These are phyloP conservation scores for Urostyla sp. DNA, from an alignment of 73 alveolate species.

Conservation along the genomic window DNA sequence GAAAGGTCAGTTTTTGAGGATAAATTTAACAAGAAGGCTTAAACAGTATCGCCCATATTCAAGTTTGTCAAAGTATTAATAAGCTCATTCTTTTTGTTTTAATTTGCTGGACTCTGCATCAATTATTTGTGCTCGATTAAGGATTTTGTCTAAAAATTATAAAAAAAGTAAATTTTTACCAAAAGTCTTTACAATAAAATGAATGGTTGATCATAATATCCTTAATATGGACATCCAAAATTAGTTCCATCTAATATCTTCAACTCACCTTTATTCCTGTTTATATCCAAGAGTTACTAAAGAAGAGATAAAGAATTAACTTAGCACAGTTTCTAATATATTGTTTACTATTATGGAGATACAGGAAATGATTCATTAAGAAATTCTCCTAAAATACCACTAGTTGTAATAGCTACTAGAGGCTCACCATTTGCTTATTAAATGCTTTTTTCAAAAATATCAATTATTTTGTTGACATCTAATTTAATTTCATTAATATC, in stretches of 20 bases:
- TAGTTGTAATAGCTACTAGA: constrained; percentile 72
- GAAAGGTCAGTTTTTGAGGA: constrained; percentile 91
- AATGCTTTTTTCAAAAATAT: constrained; percentile 71
- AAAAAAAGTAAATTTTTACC: no score
- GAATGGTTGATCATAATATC: constrained; percentile 90
- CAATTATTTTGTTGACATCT: constrained; percentile 70
- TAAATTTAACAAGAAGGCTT: constrained; percentile 79
- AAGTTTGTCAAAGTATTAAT: constrained; percentile 68
- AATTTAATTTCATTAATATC: constrained; percentile 64
- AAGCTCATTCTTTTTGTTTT: constrained; percentile 70
- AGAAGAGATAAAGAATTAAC: constrained; percentile 48
- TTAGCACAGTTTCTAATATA: constrained; percentile 55
- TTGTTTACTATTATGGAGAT: constrained; percentile 22
- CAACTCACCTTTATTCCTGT: constrained; percentile 80
- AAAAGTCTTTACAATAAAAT: constrained; percentile 78
- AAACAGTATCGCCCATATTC: constrained; percentile 86
- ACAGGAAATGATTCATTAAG: constrained; percentile 76
- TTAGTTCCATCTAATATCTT: constrained; percentile 96
- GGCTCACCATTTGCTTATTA: constrained; percentile 59
- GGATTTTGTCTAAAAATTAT: no score
- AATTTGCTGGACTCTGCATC: no score
- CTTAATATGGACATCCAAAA: constrained; percentile 92
- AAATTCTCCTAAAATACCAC: constrained; percentile 88
- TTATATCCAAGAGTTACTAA: constrained; percentile 63
- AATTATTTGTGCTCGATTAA: no score